Evolutionary conservation across 805 yeast genomes (phyloP).

Genomic region (Starmerella powellii): DNA sequence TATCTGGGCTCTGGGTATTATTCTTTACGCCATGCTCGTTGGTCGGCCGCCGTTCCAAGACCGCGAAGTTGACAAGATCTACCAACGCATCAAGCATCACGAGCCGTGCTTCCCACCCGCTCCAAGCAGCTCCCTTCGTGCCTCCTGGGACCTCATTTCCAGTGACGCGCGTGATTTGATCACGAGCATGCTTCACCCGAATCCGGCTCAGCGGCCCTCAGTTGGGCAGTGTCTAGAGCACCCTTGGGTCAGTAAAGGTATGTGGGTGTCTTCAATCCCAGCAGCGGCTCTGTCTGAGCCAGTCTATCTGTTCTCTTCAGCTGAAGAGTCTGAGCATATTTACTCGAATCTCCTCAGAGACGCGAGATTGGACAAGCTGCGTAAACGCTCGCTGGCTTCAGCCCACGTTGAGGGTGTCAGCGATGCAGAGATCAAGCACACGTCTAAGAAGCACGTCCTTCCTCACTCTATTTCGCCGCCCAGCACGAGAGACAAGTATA

Average conservation of each 20-base stretch:
- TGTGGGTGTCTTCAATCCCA: constrained; percentile 63
- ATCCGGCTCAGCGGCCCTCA: constrained; percentile 73
- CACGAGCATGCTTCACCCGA: constrained; percentile 50
- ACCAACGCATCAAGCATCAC: constrained; percentile 76
- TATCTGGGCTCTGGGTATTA: constrained; percentile 95
- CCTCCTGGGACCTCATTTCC: constrained; percentile 11
- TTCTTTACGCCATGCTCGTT: constrained; percentile 80
- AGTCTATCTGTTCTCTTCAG: constrained; percentile 47
- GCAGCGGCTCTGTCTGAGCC: constrained; percentile 48
- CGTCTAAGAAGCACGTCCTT: constrained; percentile 37
- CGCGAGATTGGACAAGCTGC: constrained; percentile 39
- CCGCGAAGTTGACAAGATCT: constrained; percentile 81
- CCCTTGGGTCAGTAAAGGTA: constrained; percentile 69
- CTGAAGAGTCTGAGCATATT: constrained; percentile 53
- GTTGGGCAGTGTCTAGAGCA: constrained; percentile 67
- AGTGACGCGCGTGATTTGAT: constrained; percentile 61
- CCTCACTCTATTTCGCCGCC: constrained; percentile 91
- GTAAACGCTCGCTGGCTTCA: background rate
- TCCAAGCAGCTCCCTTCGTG: constrained; percentile 36
- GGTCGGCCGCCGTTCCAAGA: constrained; percentile 99
- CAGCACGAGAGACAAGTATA: constrained; percentile 76
- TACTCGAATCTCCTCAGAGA: constrained; percentile 52
- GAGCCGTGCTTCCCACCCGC: constrained; percentile 68
- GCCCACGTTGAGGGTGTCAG: constrained; percentile 26
- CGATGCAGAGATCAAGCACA: constrained; percentile 31